A percentile compares a stretch with the other conserved stretches of the same genome.
Conservation (phyloP, 208 protist species). For the Vickermania ingenoplastis region DNA sequence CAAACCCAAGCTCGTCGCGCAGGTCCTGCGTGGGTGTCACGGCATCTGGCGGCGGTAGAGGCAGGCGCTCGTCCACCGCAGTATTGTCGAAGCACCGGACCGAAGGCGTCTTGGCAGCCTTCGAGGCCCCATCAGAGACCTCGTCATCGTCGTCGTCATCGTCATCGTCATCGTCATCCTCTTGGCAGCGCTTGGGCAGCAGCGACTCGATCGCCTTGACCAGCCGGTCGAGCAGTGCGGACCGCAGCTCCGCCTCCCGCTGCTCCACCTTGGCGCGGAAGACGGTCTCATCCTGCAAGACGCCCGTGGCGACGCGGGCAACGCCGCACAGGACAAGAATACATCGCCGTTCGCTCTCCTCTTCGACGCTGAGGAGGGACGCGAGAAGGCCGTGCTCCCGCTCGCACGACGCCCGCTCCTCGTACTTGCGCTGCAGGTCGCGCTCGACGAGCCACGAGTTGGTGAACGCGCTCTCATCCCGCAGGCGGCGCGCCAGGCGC, state of each 20-base stretch:
- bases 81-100: background rate
- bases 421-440: conserved; percentile 18
- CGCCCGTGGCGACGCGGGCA: background rate
- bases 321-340: conserved; percentile 1
- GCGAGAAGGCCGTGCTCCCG: conserved; percentile 11
- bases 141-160: conserved; percentile 1
- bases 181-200: background rate
- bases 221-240: background rate
- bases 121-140: background rate
- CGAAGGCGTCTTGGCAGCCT: background rate
- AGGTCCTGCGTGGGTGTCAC: no score
- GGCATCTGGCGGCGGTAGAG: background rate
- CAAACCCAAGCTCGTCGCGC: no score
- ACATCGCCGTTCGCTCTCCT: conserved; percentile 7
- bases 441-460: conserved; percentile 24
- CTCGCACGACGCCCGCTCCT: conserved; percentile 19
- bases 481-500: conserved; percentile 4
- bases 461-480: conserved; percentile 11
- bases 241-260: background rate
- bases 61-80: background rate
- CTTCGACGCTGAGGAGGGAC: conserved; percentile 12
- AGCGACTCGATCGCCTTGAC: background rate
- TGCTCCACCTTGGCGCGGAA: background rate
- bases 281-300: background rate
- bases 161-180: conserved; percentile 2